These are phyloP conservation scores for Scheffersomyces segobiensis DNA, from an alignment of 1,139 yeast genomes.

Conservation along the genomic window DNA sequence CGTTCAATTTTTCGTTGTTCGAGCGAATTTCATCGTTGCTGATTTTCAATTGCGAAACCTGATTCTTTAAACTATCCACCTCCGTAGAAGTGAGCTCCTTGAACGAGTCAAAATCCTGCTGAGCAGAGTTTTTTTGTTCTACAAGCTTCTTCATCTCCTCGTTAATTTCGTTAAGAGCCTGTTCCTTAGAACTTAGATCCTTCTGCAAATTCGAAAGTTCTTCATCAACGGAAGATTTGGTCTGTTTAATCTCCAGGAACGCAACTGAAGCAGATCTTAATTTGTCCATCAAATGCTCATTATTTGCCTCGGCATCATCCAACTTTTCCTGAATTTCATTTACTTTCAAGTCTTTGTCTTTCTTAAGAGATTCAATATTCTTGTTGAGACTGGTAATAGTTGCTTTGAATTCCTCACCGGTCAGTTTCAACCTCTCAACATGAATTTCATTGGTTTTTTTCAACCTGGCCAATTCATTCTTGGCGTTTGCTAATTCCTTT, in stretches of 20 bases:
- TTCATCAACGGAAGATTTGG: conserved; percentile 16
- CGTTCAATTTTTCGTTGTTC: neutral
- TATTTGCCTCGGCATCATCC: conserved; percentile 34
- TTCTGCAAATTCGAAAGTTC: conserved; percentile 7
- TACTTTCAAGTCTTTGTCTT: conserved; percentile 14
- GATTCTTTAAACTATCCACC: conserved; percentile 12
- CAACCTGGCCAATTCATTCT: conserved; percentile 8
- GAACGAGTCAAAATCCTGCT: neutral
- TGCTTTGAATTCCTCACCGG: conserved; percentile 22
- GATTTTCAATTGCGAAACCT: conserved; percentile 19
- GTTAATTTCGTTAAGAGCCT: conserved; percentile 8
- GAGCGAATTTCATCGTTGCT: neutral
- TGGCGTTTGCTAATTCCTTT: conserved; percentile 33
- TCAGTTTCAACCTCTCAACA: conserved; percentile 20
- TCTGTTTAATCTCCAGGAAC: conserved; percentile 38
- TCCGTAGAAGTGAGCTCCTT: conserved; percentile 3
- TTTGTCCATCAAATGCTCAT: conserved; percentile 42
- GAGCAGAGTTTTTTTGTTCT: neutral
- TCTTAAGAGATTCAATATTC: conserved; percentile 9
- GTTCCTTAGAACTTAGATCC: conserved; percentile 12
- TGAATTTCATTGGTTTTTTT: conserved; percentile 23
- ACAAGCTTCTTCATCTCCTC: neutral
- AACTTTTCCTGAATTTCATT: conserved; percentile 23
- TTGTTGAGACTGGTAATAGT: conserved; percentile 25
- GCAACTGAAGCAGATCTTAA: conserved; percentile 49